These are phyloP conservation scores for Lagenidium sp. DNA, from an alignment of 352 stramenopile species.

Conservation along the genomic window DNA sequence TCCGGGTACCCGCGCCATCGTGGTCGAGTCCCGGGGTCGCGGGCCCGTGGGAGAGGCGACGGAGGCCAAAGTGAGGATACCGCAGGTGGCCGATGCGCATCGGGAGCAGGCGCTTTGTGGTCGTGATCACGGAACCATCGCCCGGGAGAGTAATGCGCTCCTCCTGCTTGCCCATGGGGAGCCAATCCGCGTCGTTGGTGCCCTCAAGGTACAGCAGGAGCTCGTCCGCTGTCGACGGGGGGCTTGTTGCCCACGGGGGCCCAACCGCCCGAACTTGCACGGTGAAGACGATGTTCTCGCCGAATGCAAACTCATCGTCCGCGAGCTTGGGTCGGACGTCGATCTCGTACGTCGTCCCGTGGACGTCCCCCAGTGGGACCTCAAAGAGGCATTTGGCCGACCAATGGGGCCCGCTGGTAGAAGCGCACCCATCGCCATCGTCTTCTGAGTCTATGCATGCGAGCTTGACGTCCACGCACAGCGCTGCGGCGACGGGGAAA, in stretches of 20 bases:
- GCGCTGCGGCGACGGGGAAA: background rate
- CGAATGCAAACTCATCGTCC: constrained; percentile 5
- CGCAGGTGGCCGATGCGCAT: constrained; percentile 32
- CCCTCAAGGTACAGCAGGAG: constrained; percentile 43
- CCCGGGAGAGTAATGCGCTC: constrained; percentile 21
- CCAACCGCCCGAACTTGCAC: constrained; percentile 21
- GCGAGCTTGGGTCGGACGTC: constrained; percentile 20
- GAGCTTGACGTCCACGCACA: background rate
- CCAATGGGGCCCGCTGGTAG: constrained; percentile 1
- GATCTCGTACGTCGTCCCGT: constrained; percentile 27
- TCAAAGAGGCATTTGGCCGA: constrained; percentile 10
- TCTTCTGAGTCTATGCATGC: too few relatives aligned
- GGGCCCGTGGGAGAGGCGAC: background rate
- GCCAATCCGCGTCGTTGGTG: constrained; percentile 48
- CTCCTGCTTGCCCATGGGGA: constrained; percentile 51
- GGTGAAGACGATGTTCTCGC: constrained; percentile 39
- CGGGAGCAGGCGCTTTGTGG: constrained; percentile 23
- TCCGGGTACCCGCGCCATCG: background rate
- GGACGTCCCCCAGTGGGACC: constrained; percentile 16
- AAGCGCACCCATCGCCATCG: background rate
- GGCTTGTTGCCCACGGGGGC: too few relatives aligned
- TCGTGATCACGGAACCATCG: constrained; percentile 5
- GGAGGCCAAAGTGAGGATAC: constrained; percentile 43
- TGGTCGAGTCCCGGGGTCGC: background rate
- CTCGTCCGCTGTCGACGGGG: background rate